Conservation (phyloP, 2,329 filamentous ascomycete species). For the Dryadomyces quercivorus region DNA sequence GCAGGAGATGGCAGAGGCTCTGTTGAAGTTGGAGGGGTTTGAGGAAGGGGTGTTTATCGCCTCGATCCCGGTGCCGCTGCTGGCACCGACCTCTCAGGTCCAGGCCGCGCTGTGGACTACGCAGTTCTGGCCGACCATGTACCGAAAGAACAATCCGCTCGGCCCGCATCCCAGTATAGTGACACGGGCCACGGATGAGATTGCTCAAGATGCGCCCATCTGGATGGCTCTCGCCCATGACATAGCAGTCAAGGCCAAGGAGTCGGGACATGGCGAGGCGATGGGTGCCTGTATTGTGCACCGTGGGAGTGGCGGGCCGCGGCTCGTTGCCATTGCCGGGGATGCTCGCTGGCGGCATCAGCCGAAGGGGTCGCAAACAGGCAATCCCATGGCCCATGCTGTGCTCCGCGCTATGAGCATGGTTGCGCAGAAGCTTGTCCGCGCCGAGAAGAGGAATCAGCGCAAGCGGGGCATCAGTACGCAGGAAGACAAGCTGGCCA, state of each 20-base stretch:
- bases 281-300: constrained; percentile 69
- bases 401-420: constrained; percentile 72
- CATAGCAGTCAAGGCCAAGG: constrained; percentile 47
- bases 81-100: constrained; percentile 62
- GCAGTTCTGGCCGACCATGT: constrained; percentile 74
- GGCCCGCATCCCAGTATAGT: constrained; percentile 72
- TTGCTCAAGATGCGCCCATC: constrained; percentile 47
- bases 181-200: constrained; percentile 54
- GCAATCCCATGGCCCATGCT: constrained; percentile 68
- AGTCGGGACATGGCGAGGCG: constrained; percentile 49
- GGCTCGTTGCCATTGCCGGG: constrained; percentile 60
- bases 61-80: constrained; percentile 55
- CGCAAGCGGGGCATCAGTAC: background rate
- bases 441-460: constrained; percentile 34
- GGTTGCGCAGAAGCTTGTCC: constrained; percentile 57
- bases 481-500: background rate
- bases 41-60: constrained; percentile 42
- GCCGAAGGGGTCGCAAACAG: constrained; percentile 32
- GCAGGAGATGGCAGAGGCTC: constrained; percentile 35
- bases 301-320: constrained; percentile 33
- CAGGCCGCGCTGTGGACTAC: constrained; percentile 65
- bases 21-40: constrained; percentile 37
- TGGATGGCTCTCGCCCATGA: constrained; percentile 58
- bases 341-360: constrained; percentile 60
- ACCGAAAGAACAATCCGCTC: constrained; percentile 77